Evolutionary conservation across 176 grass and related monocot species (phyloP).

Genomic region (Oryza glumipatula): DNA sequence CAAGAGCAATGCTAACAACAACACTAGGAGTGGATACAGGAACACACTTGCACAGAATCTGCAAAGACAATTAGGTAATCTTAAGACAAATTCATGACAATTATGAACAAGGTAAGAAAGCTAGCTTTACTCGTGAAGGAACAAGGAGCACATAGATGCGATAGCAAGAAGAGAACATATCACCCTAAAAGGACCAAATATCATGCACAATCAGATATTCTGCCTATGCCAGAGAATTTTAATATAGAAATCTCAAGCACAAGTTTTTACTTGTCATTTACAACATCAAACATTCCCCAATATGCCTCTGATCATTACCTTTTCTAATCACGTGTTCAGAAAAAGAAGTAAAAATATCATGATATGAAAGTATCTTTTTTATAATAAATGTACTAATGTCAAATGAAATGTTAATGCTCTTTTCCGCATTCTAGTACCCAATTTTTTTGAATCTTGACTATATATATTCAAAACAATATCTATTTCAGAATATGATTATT

Average conservation of each 20-base stretch:
- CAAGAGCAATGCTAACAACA: conserved; percentile 81
- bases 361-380: not conserved
- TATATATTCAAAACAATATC: not conserved
- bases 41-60: conserved; percentile 71
- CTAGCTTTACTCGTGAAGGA: conserved; percentile 20
- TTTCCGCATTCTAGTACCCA: not conserved
- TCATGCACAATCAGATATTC: conserved; percentile 15
- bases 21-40: conserved; percentile 61
- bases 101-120: conserved; percentile 24
- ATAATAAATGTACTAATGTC: not conserved
- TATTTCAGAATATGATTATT: not conserved
- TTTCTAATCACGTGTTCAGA: not conserved
- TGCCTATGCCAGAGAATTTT: conserved; percentile 14
- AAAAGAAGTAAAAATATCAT: not conserved
- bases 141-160: not conserved
- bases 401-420: not conserved
- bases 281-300: not conserved
- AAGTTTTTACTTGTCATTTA: not conserved
- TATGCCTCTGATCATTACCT: not conserved
- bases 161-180: conserved; percentile 9
- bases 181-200: conserved; percentile 8
- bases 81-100: conserved; percentile 22
- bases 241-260: not conserved
- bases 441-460: not conserved
- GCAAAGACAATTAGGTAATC: conserved; percentile 45